These are phyloP conservation scores for Pelargonium citronellum DNA, from an alignment of 441 rosid genomes.

Conservation along the genomic window DNA sequence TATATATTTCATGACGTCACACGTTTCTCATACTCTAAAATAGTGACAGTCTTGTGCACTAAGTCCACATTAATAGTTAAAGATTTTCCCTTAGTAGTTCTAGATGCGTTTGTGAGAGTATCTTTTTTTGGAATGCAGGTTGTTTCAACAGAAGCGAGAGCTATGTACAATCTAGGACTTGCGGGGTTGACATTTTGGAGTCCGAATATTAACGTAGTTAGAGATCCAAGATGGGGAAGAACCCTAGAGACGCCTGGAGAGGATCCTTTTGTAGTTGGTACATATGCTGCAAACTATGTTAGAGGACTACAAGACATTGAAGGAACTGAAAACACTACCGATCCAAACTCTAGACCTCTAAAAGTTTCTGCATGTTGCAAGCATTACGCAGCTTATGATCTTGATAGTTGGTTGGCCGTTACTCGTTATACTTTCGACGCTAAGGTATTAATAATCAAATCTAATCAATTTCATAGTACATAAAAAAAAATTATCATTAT, in stretches of 20 bases:
- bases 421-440: slow-evolving; percentile 37
- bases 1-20: too few relatives aligned
- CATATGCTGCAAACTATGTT: slow-evolving; percentile 36
- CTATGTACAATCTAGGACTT: slow-evolving; percentile 39
- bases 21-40: too few relatives aligned
- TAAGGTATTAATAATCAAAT: slow-evolving; percentile 21
- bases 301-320: slow-evolving; percentile 43
- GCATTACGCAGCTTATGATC: slow-evolving; percentile 45
- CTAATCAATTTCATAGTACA: too few relatives aligned
- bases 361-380: slow-evolving; percentile 48
- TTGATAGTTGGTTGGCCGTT: slow-evolving; percentile 41
- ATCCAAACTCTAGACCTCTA: slow-evolving; percentile 25
- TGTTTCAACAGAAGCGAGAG: slow-evolving; percentile 48
- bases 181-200: slow-evolving; percentile 49
- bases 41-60: too few relatives aligned
- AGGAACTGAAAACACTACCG: slow-evolving; percentile 10
- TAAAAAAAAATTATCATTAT: too few relatives aligned
- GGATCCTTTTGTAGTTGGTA: slow-evolving; percentile 39
- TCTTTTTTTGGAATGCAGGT: slow-evolving; percentile 14
- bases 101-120: too few relatives aligned
- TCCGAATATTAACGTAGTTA: slow-evolving; percentile 35
- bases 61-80: too few relatives aligned
- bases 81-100: too few relatives aligned
- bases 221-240: slow-evolving; percentile 53
- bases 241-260: slow-evolving; percentile 44